phyloP scores from a whole-genome alignment of 1,139 yeast species.

The Zygosaccharomyces pseudobailii region DNA sequence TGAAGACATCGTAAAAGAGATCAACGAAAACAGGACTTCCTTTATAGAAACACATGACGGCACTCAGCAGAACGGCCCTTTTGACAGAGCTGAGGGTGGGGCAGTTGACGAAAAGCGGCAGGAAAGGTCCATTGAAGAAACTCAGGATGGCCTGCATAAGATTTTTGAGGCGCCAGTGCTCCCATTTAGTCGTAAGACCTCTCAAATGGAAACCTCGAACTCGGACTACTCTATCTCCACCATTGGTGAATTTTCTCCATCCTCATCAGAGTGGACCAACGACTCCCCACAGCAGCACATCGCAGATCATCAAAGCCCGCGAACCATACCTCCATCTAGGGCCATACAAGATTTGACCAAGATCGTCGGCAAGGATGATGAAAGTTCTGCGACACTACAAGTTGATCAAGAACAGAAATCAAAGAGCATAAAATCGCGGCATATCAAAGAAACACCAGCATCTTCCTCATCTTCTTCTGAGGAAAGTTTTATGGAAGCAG shows the following conservation, averaged over 20 bases:
- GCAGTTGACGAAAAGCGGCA: too few relatives aligned
- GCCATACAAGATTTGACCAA: constrained; percentile 33
- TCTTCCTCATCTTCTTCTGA: constrained; percentile 19
- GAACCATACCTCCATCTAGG: constrained; percentile 27
- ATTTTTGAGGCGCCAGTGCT: constrained; percentile 32
- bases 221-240: constrained; percentile 33
- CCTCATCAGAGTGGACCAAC: constrained; percentile 38
- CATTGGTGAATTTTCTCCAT: constrained; percentile 43
- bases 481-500: constrained; percentile 25
- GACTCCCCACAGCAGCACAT: constrained; percentile 29
- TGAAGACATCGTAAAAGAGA: not conserved
- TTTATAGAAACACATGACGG: constrained; percentile 4
- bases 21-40: not conserved
- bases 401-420: not conserved
- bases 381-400: not conserved
- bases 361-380: constrained; percentile 11
- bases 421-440: not conserved
- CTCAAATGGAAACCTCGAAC: constrained; percentile 24
- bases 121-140: not conserved
- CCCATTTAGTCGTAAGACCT: constrained; percentile 24
- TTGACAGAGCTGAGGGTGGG: not conserved
- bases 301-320: constrained; percentile 12
- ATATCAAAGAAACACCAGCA: constrained; percentile 1
- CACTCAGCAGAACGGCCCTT: constrained; percentile 1
- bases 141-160: constrained; percentile 24